phyloP scores from a whole-genome alignment of 495 filamentous ascomycete genomes.

The Hypoxylon fragiforme region DNA sequence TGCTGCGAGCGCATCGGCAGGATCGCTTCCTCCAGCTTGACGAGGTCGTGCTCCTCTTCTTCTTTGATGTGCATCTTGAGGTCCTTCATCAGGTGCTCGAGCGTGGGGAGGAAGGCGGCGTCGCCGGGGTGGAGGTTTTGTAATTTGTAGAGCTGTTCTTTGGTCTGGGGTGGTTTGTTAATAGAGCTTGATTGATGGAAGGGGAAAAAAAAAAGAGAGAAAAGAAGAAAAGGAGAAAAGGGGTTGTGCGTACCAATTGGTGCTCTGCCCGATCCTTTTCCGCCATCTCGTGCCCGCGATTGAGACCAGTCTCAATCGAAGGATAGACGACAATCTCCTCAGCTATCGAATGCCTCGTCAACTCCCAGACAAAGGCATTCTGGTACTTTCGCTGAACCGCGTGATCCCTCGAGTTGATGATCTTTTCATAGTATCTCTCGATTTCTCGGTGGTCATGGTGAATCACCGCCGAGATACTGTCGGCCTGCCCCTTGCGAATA shows the following conservation, averaged over 20 bases:
- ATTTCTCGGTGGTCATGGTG: constrained; percentile 67
- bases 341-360: constrained; percentile 66
- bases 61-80: constrained; percentile 62
- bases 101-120: constrained; percentile 53
- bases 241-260: constrained; percentile 50
- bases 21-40: constrained; percentile 56
- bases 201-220: neutral
- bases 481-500: constrained; percentile 4
- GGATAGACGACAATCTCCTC: constrained; percentile 76
- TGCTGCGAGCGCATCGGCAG: constrained; percentile 40
- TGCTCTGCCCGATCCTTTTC: constrained; percentile 65
- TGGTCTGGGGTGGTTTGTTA: constrained; percentile 53
- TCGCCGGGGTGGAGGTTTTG: constrained; percentile 56
- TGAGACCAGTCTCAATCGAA: constrained; percentile 59
- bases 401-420: constrained; percentile 51
- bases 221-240: neutral
- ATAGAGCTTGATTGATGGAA: neutral
- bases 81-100: constrained; percentile 56
- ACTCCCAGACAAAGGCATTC: constrained; percentile 72
- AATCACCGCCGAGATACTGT: constrained; percentile 41
- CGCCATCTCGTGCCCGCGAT: constrained; percentile 54
- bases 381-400: constrained; percentile 58
- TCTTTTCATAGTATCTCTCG: constrained; percentile 60
- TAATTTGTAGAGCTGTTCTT: constrained; percentile 63
- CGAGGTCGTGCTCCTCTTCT: constrained; percentile 61